phyloP scores from a whole-genome alignment of 495 filamentous ascomycete species.

The Glonium stellatum region DNA sequence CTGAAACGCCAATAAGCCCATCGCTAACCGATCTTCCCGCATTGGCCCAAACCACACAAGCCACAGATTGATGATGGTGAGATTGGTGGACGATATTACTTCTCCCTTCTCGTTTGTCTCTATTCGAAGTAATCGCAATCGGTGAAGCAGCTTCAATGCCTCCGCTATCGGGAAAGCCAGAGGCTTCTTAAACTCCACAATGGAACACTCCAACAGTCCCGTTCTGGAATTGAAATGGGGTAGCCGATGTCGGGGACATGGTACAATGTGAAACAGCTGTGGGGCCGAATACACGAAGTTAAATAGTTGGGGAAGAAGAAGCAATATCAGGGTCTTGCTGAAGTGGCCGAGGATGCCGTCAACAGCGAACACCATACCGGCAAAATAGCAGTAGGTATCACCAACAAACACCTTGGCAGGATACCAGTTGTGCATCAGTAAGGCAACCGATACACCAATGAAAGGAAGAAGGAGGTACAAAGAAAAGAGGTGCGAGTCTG shows the following conservation, averaged over 20 bases:
- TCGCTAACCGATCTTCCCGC: conserved; percentile 74
- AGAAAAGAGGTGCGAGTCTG: conserved; percentile 90
- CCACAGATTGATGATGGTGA: conserved; percentile 93
- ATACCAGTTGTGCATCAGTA: conserved; percentile 92
- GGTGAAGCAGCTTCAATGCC: conserved; percentile 56
- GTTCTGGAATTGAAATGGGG: conserved; percentile 80
- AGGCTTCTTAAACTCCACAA: conserved; percentile 71
- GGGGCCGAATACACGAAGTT: conserved; percentile 92
- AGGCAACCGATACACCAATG: conserved; percentile 79
- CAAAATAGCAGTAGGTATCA: conserved; percentile 99
- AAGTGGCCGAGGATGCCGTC: conserved; percentile 96
- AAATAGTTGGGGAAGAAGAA: conserved; percentile 90
- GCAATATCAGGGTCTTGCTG: conserved; percentile 86
- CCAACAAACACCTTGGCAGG: conserved; percentile 92
- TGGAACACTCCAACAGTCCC: conserved; percentile 74
- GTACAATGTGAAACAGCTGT: conserved; percentile 81
- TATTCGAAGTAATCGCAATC: conserved; percentile 57
- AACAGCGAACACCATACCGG: conserved; percentile 97
- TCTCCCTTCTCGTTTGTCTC: conserved; percentile 56
- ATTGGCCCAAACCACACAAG: conserved; percentile 90
- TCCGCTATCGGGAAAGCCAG: conserved; percentile 55
- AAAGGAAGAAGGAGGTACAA: conserved; percentile 92
- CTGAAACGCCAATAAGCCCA: conserved; percentile 71
- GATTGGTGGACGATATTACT: conserved; percentile 77
- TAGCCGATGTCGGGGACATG: conserved; percentile 85